Evolutionary conservation across 2,329 filamentous ascomycete genomes (phyloP), one percentile per base, ranked within the genome.

Genomic region (Neofusicoccum parvum): DNA sequence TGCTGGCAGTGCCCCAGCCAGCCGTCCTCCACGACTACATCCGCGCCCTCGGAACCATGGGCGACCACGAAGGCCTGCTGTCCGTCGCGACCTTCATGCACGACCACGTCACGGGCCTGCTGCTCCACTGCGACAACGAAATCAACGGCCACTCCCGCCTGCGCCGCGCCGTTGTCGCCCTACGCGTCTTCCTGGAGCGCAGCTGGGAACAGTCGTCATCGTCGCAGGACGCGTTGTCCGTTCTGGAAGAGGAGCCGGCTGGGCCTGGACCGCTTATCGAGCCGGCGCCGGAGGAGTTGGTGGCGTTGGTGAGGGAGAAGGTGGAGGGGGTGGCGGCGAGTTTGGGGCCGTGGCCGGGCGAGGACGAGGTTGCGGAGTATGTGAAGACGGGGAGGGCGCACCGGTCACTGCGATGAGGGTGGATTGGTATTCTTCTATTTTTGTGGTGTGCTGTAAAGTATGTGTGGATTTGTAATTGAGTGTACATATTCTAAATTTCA

Each of bases 51-150:
- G 89, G 86, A 0, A 82, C 85, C 62, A 75, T 87, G n/a, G 84
- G 83, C 41, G 87, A 92, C 68, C 80, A 81, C 56, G 77, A 83
- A 2, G 86, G 84, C 58, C 86, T 92, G 73, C 36, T 93, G 88
- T 58, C 51, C 15, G 23, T 45, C 3, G 63, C 63, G 12, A 41
- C 36, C 4, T 65, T 65, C 51, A 39, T 65, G 20, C 36, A 20
- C 11, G 51, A 48, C 20, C 32, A 65, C 23, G 23, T 49, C 2
- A 9, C 43, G 9, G 23, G 20, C 6, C 45, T 65, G 27, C 14
- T 59, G 17, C n/a, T 34, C 14, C 43, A 59, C 20, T 34, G 50
- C 45, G 36, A 50, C 2, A 50, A 59, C 41, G 43, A 54, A 34
- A 43, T 32, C 43, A 59, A 65, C 20, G 88, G 84, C 90, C 69